These are phyloP conservation scores for Dimocarpus longan DNA, from an alignment of 345 rosid genomes.

Conservation along the genomic window DNA sequence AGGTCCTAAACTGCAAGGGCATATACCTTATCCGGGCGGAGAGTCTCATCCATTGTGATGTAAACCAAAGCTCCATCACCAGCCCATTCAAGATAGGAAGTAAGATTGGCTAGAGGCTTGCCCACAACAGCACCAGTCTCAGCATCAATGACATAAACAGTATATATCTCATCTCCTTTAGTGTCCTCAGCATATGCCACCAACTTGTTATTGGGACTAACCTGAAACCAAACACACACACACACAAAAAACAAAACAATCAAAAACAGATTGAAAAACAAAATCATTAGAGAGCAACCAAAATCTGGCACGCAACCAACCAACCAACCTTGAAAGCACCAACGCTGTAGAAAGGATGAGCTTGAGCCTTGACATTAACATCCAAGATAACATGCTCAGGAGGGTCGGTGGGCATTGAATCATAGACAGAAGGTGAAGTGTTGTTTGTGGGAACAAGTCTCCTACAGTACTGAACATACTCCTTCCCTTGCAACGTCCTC, in stretches of 20 bases:
- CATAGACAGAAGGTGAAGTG: conserved; percentile 59
- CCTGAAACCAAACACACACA: conserved; percentile 39
- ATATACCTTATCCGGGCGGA: conserved; percentile 90
- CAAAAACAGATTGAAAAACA: not conserved
- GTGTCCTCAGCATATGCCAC: conserved; percentile 90
- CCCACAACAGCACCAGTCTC: conserved; percentile 54
- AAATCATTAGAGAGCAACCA: no score
- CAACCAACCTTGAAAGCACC: conserved; percentile 59
- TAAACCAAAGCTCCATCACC: conserved; percentile 80
- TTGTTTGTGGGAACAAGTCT: conserved; percentile 40
- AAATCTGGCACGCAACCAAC: no score
- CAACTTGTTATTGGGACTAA: conserved; percentile 71
- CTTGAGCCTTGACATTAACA: conserved; percentile 77
- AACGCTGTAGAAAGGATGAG: conserved; percentile 55
- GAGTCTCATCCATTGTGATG: conserved; percentile 79
- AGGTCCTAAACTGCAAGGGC: not conserved
- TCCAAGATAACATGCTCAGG: conserved; percentile 84
- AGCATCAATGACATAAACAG: conserved; percentile 64
- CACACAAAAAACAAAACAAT: not conserved
- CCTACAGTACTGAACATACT: conserved; percentile 80
- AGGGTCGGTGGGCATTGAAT: conserved; percentile 72
- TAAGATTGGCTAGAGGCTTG: conserved; percentile 55
- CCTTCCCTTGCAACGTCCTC: conserved; percentile 80
- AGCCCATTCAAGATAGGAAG: conserved; percentile 72
- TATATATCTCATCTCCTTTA: conserved; percentile 79